Base-by-base conservation (phyloP, 2,329 filamentous ascomycete genomes). In the Fusarium palustre region DNA sequence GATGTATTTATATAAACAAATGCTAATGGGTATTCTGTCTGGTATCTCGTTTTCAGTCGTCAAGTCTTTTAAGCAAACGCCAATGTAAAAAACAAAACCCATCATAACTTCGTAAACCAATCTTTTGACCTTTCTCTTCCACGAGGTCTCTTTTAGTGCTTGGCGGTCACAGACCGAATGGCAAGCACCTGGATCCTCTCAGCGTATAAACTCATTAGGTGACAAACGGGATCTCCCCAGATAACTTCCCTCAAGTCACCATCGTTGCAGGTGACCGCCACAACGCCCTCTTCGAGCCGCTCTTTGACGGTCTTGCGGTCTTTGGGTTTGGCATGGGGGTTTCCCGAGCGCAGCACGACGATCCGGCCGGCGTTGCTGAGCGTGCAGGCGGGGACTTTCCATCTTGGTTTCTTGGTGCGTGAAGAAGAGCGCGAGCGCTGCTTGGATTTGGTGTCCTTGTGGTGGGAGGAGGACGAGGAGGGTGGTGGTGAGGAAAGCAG, bases 181-280 rank as follows among this genome's bases (percentile, higher is more conserved):
- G 92, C 92, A 57, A 97, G 79, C 6, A 83, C 81, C 76, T 96
- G 91, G 45, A 97, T 87, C 55, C 93, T 81, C 22, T 85, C 86
- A 16, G 88, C 87, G 79, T 97, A 97, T 22, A 96, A 75, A 62
- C 83, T 87, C 93, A 97, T 97, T 71, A 89, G 84, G 80, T 97
- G 93, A 76, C 89, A 91, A 43, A 93, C 82, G 0, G 92, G 91
- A 76, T 97, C 93, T 0, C 93, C 93, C 86, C 93, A 97, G 6
- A 97, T 83, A 1, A 94, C 86, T 3, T 83, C 85, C 25, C 91
- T 82, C 52, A 97, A 78, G 75, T 92, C 83, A 43, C 90, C 87
- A 68, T 96, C 91, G 1, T 82, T 86, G 11, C 90, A 86, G 12
- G 89, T 85, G 65, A 90, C 90, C 3, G 92, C 92, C 47, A 92